Evolutionary conservation across 148 eudicot genomes (phyloP).

Genomic region (Tetragonia tetragonoides): DNA sequence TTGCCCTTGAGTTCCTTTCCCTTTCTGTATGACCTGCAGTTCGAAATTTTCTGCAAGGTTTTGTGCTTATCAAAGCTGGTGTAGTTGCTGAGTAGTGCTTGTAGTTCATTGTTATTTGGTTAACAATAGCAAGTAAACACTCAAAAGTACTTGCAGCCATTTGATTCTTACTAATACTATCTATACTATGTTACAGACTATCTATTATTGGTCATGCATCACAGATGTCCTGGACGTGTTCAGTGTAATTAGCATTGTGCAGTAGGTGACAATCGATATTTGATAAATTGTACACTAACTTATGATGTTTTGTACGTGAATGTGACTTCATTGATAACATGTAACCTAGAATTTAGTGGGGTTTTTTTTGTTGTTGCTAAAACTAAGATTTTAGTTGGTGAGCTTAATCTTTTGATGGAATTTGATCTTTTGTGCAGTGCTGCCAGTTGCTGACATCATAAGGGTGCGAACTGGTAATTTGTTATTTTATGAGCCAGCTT

Average conservation of each 20-base stretch:
- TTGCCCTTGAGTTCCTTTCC: not conserved
- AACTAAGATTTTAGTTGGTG: no score
- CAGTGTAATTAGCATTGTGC: no score
- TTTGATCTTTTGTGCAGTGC: conserved; percentile 47
- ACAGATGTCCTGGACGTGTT: no score
- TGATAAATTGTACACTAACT: no score
- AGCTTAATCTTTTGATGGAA: not conserved
- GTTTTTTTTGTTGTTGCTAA: no score
- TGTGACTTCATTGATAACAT: no score
- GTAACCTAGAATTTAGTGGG: no score
- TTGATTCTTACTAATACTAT: not conserved
- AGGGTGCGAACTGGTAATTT: conserved; percentile 81
- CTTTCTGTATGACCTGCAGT: not conserved
- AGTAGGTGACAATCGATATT: no score
- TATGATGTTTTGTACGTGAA: no score
- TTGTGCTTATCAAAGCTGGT: not conserved
- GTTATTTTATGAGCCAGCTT: not conserved
- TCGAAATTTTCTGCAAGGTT: not conserved
- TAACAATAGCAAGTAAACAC: not conserved
- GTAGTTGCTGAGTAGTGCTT: not conserved
- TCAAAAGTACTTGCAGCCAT: not conserved
- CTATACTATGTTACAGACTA: not conserved
- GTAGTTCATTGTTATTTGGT: not conserved
- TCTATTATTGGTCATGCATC: not conserved
- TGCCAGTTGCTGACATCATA: conserved; percentile 72